These are phyloP conservation scores for Adansonia grandidieri DNA, from an alignment of 441 rosid genomes.

Conservation along the genomic window DNA sequence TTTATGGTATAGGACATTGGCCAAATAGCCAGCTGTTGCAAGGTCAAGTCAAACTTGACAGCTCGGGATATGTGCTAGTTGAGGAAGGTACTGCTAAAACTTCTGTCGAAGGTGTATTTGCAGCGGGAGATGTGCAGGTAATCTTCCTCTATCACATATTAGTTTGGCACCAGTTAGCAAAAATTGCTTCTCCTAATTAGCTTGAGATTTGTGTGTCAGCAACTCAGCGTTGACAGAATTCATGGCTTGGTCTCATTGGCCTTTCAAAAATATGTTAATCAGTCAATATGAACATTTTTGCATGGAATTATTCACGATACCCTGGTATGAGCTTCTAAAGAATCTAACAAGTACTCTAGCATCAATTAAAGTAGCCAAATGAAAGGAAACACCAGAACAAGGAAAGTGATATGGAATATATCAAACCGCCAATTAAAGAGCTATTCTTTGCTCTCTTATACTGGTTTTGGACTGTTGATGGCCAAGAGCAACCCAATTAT, in stretches of 20 bases:
- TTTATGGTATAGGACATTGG: conserved; percentile 97
- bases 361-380: background rate
- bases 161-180: conserved; percentile 11
- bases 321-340: background rate
- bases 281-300: background rate
- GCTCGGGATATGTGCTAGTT: conserved; percentile 77
- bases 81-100: conserved; percentile 79
- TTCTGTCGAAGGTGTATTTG: conserved; percentile 92
- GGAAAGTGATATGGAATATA: background rate
- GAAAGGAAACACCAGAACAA: conserved; percentile 8
- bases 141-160: conserved; percentile 27
- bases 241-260: background rate
- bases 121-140: conserved; percentile 99
- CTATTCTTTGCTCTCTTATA: background rate
- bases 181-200: background rate
- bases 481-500: background rate
- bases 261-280: background rate
- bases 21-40: conserved; percentile 88
- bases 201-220: conserved; percentile 26
- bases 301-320: background rate
- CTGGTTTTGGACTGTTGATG: background rate
- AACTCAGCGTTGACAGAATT: background rate
- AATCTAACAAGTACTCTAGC: background rate
- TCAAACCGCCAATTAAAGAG: no score
- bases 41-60: conserved; percentile 92